Evolutionary conservation across 208 protist species (phyloP).

Genomic region (Leishmania martiniquensis): DNA sequence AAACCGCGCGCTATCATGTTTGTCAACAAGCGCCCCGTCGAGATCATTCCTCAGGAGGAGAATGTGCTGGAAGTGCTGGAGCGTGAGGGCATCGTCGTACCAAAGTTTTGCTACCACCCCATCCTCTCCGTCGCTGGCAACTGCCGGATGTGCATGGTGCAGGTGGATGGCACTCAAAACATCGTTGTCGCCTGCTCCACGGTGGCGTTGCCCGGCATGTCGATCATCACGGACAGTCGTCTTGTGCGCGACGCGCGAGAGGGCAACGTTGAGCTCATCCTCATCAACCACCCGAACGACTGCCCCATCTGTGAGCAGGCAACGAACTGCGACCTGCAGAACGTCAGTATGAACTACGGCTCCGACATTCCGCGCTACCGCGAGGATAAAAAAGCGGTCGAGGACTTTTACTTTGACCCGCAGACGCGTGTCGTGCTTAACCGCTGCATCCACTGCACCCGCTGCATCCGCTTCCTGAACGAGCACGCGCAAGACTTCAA

Average conservation of each 20-base stretch:
- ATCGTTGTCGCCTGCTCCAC: constrained; percentile 96
- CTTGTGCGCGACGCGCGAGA: constrained; percentile 95
- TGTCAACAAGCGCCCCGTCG: constrained; percentile 89
- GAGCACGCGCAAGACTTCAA: constrained; percentile 96
- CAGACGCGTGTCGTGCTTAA: constrained; percentile 96
- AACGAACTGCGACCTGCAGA: constrained; percentile 97
- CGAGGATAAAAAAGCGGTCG: constrained; percentile 92
- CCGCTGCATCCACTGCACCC: constrained; percentile 97
- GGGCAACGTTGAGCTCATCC: constrained; percentile 97
- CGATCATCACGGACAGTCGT: constrained; percentile 95
- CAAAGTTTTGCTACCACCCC: constrained; percentile 94
- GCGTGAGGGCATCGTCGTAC: constrained; percentile 89
- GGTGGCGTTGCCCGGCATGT: constrained; percentile 95
- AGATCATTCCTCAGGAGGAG: constrained; percentile 93
- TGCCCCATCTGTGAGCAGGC: constrained; percentile 98
- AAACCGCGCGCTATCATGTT: constrained; percentile 93
- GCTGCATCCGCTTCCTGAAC: constrained; percentile 95
- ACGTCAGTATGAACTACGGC: constrained; percentile 94
- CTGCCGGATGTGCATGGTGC: constrained; percentile 98
- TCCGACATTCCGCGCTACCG: constrained; percentile 87
- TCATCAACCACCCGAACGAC: constrained; percentile 97
- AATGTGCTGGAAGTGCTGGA: constrained; percentile 91
- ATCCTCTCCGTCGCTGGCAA: constrained; percentile 96
- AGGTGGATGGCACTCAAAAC: constrained; percentile 96
- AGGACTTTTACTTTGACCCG: constrained; percentile 97